phyloP scores from a whole-genome alignment of 257 asterid species.

The Solanum raphanifolium region DNA sequence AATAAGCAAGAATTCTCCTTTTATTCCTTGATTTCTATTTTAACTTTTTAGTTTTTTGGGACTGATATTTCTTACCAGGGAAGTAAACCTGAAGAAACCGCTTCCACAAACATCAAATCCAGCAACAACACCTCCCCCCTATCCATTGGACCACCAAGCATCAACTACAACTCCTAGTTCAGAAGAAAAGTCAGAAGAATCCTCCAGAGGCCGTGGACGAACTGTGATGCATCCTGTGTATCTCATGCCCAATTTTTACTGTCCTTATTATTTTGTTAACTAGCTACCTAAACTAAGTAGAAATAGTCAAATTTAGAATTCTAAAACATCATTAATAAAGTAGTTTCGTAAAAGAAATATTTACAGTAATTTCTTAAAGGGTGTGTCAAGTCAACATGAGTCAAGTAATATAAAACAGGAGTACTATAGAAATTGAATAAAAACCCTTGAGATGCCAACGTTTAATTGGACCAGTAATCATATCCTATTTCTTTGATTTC shows the following conservation, averaged over 20 bases:
- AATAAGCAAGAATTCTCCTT: not conserved
- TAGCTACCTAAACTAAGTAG: not conserved
- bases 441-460: not conserved
- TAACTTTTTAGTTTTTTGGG: not conserved
- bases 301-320: not conserved
- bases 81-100: conserved; percentile 32
- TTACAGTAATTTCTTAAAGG: not conserved
- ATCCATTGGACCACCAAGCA: conserved; percentile 15
- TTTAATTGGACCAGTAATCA: not conserved
- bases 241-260: not conserved
- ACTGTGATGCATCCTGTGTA: not conserved
- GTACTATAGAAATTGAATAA: not conserved
- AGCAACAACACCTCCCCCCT: conserved; percentile 64
- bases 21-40: not conserved
- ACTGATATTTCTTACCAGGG: conserved; percentile 22
- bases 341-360: not conserved
- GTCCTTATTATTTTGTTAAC: too few relatives aligned
- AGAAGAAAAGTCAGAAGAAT: not conserved
- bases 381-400: not conserved
- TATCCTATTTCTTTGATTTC: not conserved
- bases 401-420: not conserved
- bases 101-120: conserved; percentile 15
- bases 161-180: not conserved
- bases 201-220: not conserved
- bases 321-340: not conserved